Evolutionary conservation across 2,329 filamentous ascomycete genomes (phyloP), one percentile per base, ranked within the genome.

Genomic region (Ophiostoma triangulosporum): DNA sequence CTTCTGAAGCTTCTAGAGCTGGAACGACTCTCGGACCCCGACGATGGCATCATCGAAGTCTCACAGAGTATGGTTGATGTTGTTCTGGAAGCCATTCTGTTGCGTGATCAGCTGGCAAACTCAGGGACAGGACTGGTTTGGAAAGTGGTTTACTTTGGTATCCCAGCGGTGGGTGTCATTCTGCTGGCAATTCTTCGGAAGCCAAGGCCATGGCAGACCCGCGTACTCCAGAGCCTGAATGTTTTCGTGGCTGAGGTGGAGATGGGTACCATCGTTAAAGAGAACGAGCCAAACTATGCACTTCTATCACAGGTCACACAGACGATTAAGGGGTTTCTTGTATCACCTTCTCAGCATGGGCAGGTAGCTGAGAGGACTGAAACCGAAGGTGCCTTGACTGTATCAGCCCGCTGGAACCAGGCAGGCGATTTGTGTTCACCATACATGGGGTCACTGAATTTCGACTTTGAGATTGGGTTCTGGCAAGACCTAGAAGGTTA

Each of bases 221-320:
- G 46, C 11, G 22, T 48, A 31, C 29, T 48, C 11, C 46, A 48
- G 17, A 48, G 46, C 20, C 46, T 48, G 11, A 48, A 29, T 24
- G 46, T 48, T 6, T 48, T 48, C 20, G 46, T 48, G 3, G 46
- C 46, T 8, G 46, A 48, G 26, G 27, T 48, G 11, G 46, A 48
- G 15, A 48, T 48, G 46, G 46, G 46, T 11, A 48, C 46, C 6
- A 29, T 48, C n/a, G 46, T 48, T 4, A 48, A 48, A n/a, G 46
- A 48, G 29, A 48, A 48, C n/a, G 46, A 48, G 20, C 46, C 46
- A n/a, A 48, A 48, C 29, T 48, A 48, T 33, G 46, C 46, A 11
- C 27, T 48, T 6, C 17, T 48, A 15, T 48, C 46, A 33, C 46
- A 48, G 29, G 46, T 48, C n/a, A 48, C 46, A 15, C 46, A 48